Evolutionary conservation across 306 rosid genomes (phyloP).

Genomic region (Chamaecrista fasciculata): DNA sequence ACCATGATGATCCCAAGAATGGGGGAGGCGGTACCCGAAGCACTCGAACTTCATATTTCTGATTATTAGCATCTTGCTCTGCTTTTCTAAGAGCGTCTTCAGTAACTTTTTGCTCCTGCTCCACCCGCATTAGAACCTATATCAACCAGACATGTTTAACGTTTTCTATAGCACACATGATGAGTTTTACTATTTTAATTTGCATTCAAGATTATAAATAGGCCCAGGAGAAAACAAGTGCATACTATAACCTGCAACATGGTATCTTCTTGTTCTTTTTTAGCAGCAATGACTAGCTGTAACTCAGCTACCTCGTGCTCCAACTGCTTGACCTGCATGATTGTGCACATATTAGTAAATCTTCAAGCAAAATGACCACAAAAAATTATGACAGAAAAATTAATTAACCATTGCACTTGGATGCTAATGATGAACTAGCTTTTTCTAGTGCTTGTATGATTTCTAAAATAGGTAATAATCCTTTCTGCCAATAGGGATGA

Average conservation of each 20-base stretch:
- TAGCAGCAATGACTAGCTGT: slow-evolving; percentile 55
- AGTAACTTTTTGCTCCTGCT: slow-evolving; percentile 75
- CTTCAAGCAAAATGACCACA: slow-evolving; percentile 17
- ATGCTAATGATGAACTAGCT: slow-evolving; percentile 7
- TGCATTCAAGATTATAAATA: slow-evolving; percentile 36
- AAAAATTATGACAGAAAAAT: slow-evolving; percentile 7
- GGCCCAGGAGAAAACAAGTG: slow-evolving; percentile 39
- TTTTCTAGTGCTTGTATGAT: slow-evolving; percentile 11
- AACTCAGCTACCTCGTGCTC: slow-evolving; percentile 72
- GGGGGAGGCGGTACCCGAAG: slow-evolving; percentile 64
- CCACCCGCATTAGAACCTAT: slow-evolving; percentile 70
- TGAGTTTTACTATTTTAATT: slow-evolving; percentile 27
- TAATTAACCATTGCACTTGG: slow-evolving; percentile 20
- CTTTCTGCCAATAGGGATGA: slow-evolving; percentile 8
- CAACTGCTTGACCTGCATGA: slow-evolving; percentile 74
- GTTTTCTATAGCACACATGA: slow-evolving; percentile 2
- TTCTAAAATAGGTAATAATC: slow-evolving; percentile 9
- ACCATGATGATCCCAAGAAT: slow-evolving; percentile 13
- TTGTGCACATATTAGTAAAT: slow-evolving; percentile 23
- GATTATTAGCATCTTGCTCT: slow-evolving; percentile 68
- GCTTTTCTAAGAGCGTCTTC: slow-evolving; percentile 82
- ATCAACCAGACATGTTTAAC: slow-evolving; percentile 31
- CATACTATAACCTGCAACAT: slow-evolving; percentile 73
- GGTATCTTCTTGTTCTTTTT: slow-evolving; percentile 87
- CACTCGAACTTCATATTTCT: slow-evolving; percentile 57